These are phyloP conservation scores for Pleurotus salmoneostramineus DNA, from an alignment of 768 basidiomycete genomes.

Conservation along the genomic window DNA sequence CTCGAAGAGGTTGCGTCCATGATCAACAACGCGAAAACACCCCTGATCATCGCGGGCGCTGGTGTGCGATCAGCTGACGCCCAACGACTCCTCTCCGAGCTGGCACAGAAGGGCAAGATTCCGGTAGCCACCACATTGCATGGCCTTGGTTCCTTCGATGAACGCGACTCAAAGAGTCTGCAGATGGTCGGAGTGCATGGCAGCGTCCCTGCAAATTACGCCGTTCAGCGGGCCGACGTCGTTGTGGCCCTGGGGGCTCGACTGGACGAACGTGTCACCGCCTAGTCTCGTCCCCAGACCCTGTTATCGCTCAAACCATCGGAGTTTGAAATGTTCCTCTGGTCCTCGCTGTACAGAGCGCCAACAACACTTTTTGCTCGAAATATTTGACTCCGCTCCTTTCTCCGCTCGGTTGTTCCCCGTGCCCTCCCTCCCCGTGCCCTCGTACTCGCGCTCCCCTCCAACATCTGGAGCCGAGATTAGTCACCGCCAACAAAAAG, in stretches of 20 bases:
- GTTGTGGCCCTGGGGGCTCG: slow-evolving; percentile 96
- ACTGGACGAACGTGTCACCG: slow-evolving; percentile 99
- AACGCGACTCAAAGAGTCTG: slow-evolving; percentile 77
- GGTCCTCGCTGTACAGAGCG: too few species aligned
- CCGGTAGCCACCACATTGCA: slow-evolving; percentile 98
- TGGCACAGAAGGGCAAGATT: slow-evolving; percentile 84
- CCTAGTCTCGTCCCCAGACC: too few species aligned
- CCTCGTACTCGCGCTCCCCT: too few species aligned
- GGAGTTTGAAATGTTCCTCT: too few species aligned
- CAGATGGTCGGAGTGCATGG: slow-evolving; percentile 99
- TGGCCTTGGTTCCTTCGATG: slow-evolving; percentile 94
- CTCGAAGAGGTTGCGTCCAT: slow-evolving; percentile 61
- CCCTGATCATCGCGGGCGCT: slow-evolving; percentile 90
- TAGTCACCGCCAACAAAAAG: too few species aligned
- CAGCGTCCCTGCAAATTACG: slow-evolving; percentile 92
- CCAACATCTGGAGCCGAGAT: too few species aligned
- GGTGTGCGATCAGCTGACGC: slow-evolving; percentile 84
- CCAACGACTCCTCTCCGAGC: slow-evolving; percentile 72
- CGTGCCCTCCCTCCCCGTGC: too few species aligned
- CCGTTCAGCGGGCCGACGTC: slow-evolving; percentile 96
- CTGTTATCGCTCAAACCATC: too few species aligned
- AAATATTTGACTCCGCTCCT: too few species aligned
- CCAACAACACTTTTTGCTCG: too few species aligned
- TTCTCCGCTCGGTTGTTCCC: too few species aligned
- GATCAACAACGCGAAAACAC: slow-evolving; percentile 89